phyloP scores from a whole-genome alignment of 257 asterid species.

The Solanum dulcamara region DNA sequence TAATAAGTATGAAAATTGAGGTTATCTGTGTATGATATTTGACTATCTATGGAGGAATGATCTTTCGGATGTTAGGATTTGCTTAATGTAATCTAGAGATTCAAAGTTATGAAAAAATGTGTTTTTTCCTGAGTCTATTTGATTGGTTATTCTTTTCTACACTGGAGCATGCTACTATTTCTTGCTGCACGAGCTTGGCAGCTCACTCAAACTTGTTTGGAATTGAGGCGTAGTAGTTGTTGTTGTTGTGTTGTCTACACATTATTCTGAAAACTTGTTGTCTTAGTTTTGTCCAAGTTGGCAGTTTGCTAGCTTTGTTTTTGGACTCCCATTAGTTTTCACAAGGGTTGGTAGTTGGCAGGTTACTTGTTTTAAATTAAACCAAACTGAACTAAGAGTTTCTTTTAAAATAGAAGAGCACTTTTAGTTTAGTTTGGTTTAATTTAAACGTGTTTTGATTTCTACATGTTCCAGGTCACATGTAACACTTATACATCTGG shows the following conservation, averaged over 20 bases:
- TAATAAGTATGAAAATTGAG: neutral
- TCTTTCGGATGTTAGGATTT: neutral
- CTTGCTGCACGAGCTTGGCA: neutral
- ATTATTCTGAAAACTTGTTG: neutral
- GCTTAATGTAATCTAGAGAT: neutral
- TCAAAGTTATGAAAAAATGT: neutral
- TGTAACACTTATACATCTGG: neutral
- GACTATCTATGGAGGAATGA: neutral
- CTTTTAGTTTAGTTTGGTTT: neutral
- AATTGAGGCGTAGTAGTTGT: neutral
- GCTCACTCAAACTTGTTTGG: neutral
- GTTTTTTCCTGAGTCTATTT: neutral
- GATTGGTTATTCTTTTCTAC: neutral
- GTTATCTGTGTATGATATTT: neutral
- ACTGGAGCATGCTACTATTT: neutral
- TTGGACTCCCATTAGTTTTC: neutral
- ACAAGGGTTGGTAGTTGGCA: neutral
- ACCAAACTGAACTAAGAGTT: neutral
- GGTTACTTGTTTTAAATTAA: neutral
- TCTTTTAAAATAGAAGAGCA: neutral
- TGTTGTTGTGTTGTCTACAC: neutral
- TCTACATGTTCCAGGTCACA: neutral
- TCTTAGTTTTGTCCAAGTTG: neutral
- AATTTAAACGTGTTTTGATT: neutral
- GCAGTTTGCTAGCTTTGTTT: neutral